Evolutionary conservation across 257 asterid species (phyloP).

Genomic region (Craterostigma plantagineum): DNA sequence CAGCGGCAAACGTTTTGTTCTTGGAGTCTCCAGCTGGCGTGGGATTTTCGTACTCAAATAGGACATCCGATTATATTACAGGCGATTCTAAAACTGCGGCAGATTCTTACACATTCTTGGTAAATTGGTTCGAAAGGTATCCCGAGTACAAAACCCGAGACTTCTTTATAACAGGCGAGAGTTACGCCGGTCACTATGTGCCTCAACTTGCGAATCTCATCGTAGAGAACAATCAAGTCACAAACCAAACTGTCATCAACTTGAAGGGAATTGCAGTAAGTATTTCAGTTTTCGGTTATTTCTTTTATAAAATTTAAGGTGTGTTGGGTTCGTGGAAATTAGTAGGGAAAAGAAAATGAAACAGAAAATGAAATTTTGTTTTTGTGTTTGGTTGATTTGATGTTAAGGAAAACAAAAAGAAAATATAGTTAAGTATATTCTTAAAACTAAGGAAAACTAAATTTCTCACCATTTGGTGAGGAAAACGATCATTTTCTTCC

Average conservation of each 20-base stretch:
- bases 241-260: slow-evolving; percentile 25
- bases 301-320: too few species aligned
- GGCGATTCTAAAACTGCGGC: slow-evolving; percentile 39
- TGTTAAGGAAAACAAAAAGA: too few species aligned
- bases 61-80: slow-evolving; percentile 21
- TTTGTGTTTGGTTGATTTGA: too few species aligned
- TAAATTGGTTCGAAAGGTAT: slow-evolving; percentile 54
- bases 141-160: slow-evolving; percentile 53
- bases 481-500: too few species aligned
- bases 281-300: not conserved
- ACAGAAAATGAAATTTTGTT: too few species aligned
- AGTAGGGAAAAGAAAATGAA: too few species aligned
- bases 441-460: too few species aligned
- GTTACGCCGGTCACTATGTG: slow-evolving; percentile 57
- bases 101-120: slow-evolving; percentile 33
- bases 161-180: slow-evolving; percentile 50
- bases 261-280: slow-evolving; percentile 54
- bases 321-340: too few species aligned
- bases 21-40: slow-evolving; percentile 67
- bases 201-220: slow-evolving; percentile 53
- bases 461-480: too few species aligned
- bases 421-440: too few species aligned
- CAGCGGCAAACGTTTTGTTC: slow-evolving; percentile 57
- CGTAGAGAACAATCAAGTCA: slow-evolving; percentile 25
- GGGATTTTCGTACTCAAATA: slow-evolving; percentile 54